phyloP scores from a whole-genome alignment of 176 grass and related monocot genomes.

The Eremochloa ophiuroides region DNA sequence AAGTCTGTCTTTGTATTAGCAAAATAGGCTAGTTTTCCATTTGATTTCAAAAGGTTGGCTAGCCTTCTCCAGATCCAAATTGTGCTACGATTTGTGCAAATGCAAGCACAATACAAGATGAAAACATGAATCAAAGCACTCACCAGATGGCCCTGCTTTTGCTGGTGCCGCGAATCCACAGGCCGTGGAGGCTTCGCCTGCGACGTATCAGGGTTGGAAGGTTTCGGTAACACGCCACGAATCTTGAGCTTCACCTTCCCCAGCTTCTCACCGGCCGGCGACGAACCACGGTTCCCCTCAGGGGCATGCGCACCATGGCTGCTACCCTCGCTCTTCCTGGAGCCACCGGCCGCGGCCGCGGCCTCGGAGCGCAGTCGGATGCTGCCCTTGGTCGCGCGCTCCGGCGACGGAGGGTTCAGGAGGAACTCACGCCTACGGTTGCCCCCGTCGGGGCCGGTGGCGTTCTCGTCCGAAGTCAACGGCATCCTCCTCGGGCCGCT shows the following conservation, averaged over 20 bases:
- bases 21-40: slow-evolving; percentile 4
- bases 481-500: slow-evolving; percentile 26
- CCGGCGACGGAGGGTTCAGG: slow-evolving; percentile 35
- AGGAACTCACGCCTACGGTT: slow-evolving; percentile 37
- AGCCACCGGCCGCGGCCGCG: not conserved
- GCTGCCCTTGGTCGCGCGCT: slow-evolving; percentile 31
- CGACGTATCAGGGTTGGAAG: slow-evolving; percentile 16
- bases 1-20: not conserved
- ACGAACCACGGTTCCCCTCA: not conserved
- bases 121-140: not conserved
- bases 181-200: slow-evolving; percentile 34
- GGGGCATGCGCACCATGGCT: not conserved
- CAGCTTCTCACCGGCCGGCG: slow-evolving; percentile 31
- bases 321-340: slow-evolving; percentile 17
- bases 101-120: not conserved
- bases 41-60: not conserved
- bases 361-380: slow-evolving; percentile 26
- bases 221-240: slow-evolving; percentile 28
- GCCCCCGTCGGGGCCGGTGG: slow-evolving; percentile 20
- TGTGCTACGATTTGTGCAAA: not conserved
- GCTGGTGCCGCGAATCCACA: slow-evolving; percentile 33
- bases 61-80: not conserved
- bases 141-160: slow-evolving; percentile 41
- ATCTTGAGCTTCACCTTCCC: slow-evolving; percentile 77
- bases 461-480: slow-evolving; percentile 35